A percentile compares a stretch with the other conserved stretches of the same genome.
phyloP scores from a whole-genome alignment of 805 yeast genomes.

The Starmerella kuoi region DNA sequence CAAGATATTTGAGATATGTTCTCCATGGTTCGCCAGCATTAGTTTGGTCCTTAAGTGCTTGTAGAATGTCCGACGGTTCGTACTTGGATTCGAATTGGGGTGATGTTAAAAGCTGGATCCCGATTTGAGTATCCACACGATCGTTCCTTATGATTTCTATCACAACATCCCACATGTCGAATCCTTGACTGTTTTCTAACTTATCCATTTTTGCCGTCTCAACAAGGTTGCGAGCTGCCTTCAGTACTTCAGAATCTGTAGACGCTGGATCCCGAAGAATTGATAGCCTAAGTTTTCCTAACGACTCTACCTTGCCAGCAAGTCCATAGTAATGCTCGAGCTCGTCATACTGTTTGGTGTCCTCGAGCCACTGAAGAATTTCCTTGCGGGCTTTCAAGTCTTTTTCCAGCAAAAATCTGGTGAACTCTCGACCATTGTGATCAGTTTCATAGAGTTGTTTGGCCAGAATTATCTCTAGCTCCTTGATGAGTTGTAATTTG shows the following conservation, averaged over 20 bases:
- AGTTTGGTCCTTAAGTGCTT: slow-evolving; percentile 25
- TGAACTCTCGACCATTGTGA: slow-evolving; percentile 9
- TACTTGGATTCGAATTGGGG: slow-evolving; percentile 19
- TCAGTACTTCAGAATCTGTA: slow-evolving; percentile 14
- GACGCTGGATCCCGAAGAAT: slow-evolving; percentile 4
- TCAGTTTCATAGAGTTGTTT: background rate
- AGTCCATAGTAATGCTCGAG: slow-evolving; percentile 17
- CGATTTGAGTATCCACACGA: slow-evolving; percentile 24
- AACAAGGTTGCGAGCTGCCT: slow-evolving; percentile 24
- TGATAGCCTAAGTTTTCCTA: slow-evolving; percentile 22
- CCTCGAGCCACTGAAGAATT: slow-evolving; percentile 8
- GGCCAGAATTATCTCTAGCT: slow-evolving; percentile 10
- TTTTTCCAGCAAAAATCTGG: slow-evolving; percentile 11
- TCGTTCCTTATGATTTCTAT: slow-evolving; percentile 9
- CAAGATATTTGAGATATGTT: slow-evolving; percentile 28
- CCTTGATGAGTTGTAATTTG: slow-evolving; percentile 3
- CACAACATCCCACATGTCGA: slow-evolving; percentile 28
- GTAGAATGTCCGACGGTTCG: slow-evolving; percentile 25
- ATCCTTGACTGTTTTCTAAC: background rate
- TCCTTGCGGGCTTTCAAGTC: slow-evolving; percentile 6
- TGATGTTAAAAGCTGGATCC: slow-evolving; percentile 28
- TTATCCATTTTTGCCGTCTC: slow-evolving; percentile 9
- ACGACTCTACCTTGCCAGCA: slow-evolving; percentile 4
- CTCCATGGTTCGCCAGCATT: slow-evolving; percentile 30
- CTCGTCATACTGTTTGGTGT: slow-evolving; percentile 3